These are phyloP conservation scores for Entoloma clypeatum DNA, from an alignment of 1,284 basidiomycete genomes.

Conservation along the genomic window DNA sequence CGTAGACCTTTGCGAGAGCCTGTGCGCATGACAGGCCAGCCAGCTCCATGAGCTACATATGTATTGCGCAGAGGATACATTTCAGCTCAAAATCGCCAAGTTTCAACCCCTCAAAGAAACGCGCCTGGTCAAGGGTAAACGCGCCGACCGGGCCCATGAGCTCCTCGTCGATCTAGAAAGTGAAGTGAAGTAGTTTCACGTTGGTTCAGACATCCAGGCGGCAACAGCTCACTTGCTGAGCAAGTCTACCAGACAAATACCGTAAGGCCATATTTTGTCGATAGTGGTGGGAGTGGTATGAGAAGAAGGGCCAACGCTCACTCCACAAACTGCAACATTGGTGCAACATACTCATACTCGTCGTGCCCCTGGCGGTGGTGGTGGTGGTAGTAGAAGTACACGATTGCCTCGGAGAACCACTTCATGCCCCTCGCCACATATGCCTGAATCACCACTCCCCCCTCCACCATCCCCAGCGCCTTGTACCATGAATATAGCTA, in stretches of 20 bases:
- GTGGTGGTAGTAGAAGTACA: no score
- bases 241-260: constrained; percentile 74
- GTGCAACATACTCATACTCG: no score
- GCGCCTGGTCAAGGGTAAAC: constrained; percentile 88
- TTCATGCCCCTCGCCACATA: no score
- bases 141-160: constrained; percentile 83
- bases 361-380: no score
- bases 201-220: no score
- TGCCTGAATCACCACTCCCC: no score
- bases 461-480: no score
- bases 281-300: constrained; percentile 4
- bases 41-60: constrained; percentile 87
- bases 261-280: constrained; percentile 55
- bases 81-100: no score
- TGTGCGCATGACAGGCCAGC: constrained; percentile 97
- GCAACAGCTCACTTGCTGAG: constrained; percentile 69
- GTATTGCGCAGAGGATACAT: constrained; percentile 5
- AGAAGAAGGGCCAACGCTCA: background rate
- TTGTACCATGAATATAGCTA: no score
- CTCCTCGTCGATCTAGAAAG: constrained; percentile 95
- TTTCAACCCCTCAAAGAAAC: background rate
- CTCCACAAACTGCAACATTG: constrained; percentile 1
- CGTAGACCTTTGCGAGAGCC: constrained; percentile 76
- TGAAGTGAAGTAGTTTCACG: constrained; percentile 8
- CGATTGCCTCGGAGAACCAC: no score